Percentiles rank a stretch among this genome's conserved stretches.
These are phyloP conservation scores for Candida gorgasii DNA, from an alignment of 805 yeast species.

Conservation along the genomic window DNA sequence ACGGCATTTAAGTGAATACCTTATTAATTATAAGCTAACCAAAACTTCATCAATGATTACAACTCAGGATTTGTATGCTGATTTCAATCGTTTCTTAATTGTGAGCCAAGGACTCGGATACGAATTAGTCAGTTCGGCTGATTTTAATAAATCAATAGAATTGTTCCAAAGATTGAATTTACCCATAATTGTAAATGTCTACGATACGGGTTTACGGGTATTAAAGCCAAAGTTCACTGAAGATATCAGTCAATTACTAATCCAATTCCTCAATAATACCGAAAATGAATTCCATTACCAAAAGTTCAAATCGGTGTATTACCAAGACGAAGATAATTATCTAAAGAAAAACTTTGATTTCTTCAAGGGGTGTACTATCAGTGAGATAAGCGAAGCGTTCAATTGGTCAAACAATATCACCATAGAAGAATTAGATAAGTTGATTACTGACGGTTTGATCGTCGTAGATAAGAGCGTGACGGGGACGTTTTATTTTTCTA, in stretches of 20 bases:
- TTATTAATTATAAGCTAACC: conserved; percentile 35
- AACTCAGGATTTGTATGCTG: conserved; percentile 42
- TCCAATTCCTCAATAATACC: conserved; percentile 23
- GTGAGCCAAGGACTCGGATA: conserved; percentile 50
- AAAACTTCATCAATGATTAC: conserved; percentile 39
- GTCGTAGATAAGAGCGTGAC: conserved; percentile 68
- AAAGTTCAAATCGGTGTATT: conserved; percentile 23
- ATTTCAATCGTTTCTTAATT: conserved; percentile 38
- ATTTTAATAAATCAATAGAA: conserved; percentile 61
- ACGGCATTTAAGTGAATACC: conserved; percentile 75
- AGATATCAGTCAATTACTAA: conserved; percentile 27
- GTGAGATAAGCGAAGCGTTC: conserved; percentile 49
- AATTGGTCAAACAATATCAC: conserved; percentile 70
- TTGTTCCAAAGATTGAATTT: conserved; percentile 57
- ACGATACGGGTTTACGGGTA: conserved; percentile 37
- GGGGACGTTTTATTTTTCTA: conserved; percentile 64
- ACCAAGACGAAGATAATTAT: conserved; percentile 18
- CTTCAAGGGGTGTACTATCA: conserved; percentile 36
- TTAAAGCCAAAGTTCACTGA: conserved; percentile 25
- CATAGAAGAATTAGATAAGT: conserved; percentile 60
- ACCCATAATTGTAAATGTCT: conserved; percentile 48
- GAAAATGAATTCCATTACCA: conserved; percentile 25
- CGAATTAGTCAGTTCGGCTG: conserved; percentile 68
- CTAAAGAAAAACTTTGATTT: conserved; percentile 19
- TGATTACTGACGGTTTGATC: conserved; percentile 56